phyloP scores from a whole-genome alignment of 768 basidiomycete genomes.

The Strobilomyces echinocephalus region DNA sequence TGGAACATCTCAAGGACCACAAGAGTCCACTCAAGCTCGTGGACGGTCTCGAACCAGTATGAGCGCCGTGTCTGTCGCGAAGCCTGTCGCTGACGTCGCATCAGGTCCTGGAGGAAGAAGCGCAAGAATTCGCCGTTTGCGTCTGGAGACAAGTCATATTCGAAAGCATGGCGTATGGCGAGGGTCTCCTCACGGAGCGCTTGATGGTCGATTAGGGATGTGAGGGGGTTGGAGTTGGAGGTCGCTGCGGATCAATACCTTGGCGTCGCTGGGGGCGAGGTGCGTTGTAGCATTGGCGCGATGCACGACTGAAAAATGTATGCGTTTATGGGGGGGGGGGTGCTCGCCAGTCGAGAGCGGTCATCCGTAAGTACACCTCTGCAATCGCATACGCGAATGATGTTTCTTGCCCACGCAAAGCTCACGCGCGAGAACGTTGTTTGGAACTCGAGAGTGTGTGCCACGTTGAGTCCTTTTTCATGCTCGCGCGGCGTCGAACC shows the following conservation, averaged over 20 bases:
- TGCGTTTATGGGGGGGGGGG: constrained; percentile 27
- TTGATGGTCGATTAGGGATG: constrained; percentile 65
- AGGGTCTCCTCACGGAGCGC: constrained; percentile 82
- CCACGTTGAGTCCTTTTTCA: constrained; percentile 23
- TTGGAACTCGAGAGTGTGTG: background rate
- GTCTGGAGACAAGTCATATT: constrained; percentile 93
- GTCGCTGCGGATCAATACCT: constrained; percentile 21
- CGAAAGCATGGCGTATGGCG: constrained; percentile 90
- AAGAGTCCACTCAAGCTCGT: constrained; percentile 80
- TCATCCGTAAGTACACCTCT: constrained; percentile 56
- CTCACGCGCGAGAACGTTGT: background rate
- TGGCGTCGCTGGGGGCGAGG: constrained; percentile 44
- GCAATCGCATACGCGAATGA: constrained; percentile 40
- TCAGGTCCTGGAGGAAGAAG: constrained; percentile 94
- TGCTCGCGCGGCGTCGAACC: constrained; percentile 3
- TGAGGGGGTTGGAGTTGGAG: constrained; percentile 9
- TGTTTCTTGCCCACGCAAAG: constrained; percentile 23
- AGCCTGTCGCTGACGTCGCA: constrained; percentile 2
- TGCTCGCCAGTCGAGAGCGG: constrained; percentile 10
- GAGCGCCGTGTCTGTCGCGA: constrained; percentile 30
- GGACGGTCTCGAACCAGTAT: constrained; percentile 86
- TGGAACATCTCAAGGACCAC: constrained; percentile 90
- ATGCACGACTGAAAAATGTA: constrained; percentile 37
- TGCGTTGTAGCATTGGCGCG: constrained; percentile 55
- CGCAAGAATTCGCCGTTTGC: constrained; percentile 65